Evolutionary conservation across 1,284 basidiomycete species (phyloP), one percentile per base, ranked within the genome.

Genomic region (Agaricales sp.): DNA sequence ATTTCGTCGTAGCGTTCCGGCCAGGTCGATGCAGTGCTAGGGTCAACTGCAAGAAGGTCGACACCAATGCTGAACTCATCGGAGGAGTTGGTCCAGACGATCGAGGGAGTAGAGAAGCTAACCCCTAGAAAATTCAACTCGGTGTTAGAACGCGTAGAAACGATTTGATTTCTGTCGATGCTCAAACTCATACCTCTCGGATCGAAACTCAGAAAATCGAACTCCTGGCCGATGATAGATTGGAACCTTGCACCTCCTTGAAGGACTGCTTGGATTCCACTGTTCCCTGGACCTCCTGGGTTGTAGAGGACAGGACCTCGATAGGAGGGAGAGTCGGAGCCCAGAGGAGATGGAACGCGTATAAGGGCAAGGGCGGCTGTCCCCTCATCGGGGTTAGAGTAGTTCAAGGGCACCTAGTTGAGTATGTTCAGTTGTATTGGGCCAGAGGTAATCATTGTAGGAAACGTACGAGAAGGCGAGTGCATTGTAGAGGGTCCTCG

Each of bases 161-260:
- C n/a, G 20, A 19, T 19, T 43, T 43, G 11, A n/a, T n/a, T n/a
- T n/a, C n/a, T n/a, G n/a, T n/a, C n/a, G n/a, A n/a, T n/a, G 13
- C 54, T 46, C 47, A 4, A 46, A 13, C 45, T 43, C 43, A 22
- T 46, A 52, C 66, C 63, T 56, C 67, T 58, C 1, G 75, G 75
- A 57, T 77, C 76, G 52, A 77, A 77, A 2, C 72, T 67, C 2
- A 78, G 64, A 11, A 76, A 53, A 53, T 77, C 74, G 52, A 69
- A 77, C 25, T 67, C 59, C 2, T 64, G 62, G 4, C 75, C 75
- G 14, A 75, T 45, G 30, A 74, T 52, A 0, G 51, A 43, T 18
- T 63, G 59, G 20, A 76, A 51, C 1, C 52, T 43, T 2, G 56
- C 49, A 0, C 68, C 74, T 0, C 24, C 12, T 0, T 24, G 43